phyloP scores from a whole-genome alignment of 2,329 filamentous ascomycete species.

The Cercospora citrullina region DNA sequence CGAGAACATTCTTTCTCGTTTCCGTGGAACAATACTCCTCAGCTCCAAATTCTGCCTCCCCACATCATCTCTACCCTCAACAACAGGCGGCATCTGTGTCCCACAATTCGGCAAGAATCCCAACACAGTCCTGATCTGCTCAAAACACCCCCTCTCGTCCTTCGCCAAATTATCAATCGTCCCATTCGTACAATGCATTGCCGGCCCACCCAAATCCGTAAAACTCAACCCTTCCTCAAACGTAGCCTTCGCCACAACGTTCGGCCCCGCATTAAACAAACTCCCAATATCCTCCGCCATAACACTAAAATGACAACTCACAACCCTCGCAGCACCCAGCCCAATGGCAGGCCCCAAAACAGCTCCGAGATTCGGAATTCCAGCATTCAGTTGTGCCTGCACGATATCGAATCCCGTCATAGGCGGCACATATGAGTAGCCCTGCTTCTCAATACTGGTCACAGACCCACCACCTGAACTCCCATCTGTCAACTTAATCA shows the following conservation, averaged over 20 bases:
- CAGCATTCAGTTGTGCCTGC: slow-evolving; percentile 58
- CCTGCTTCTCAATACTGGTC: slow-evolving; percentile 57
- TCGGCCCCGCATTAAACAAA: slow-evolving; percentile 64
- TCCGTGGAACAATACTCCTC: slow-evolving; percentile 58
- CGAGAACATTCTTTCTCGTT: slow-evolving; percentile 61
- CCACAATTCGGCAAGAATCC: slow-evolving; percentile 61
- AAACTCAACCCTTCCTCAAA: slow-evolving; percentile 64
- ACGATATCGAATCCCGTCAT: slow-evolving; percentile 58
- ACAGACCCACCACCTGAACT: slow-evolving; percentile 64
- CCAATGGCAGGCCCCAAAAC: slow-evolving; percentile 65
- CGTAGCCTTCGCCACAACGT: slow-evolving; percentile 62
- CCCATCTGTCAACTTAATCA: slow-evolving; percentile 65
- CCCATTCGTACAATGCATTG: slow-evolving; percentile 64
- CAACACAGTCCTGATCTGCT: slow-evolving; percentile 59
- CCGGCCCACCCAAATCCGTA: slow-evolving; percentile 60
- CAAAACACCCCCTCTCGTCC: slow-evolving; percentile 62
- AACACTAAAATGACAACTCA: slow-evolving; percentile 64
- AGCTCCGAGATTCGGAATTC: slow-evolving; percentile 65
- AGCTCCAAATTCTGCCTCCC: slow-evolving; percentile 53
- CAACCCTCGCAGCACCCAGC: slow-evolving; percentile 61
- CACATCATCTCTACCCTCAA: slow-evolving; percentile 49
- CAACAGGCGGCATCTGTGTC: slow-evolving; percentile 53
- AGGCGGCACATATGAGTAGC: slow-evolving; percentile 62
- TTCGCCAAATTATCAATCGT: slow-evolving; percentile 65
- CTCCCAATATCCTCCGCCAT: slow-evolving; percentile 64